Conservation (phyloP, 179 eudicot genomes). For the Drosera spatulata region DNA sequence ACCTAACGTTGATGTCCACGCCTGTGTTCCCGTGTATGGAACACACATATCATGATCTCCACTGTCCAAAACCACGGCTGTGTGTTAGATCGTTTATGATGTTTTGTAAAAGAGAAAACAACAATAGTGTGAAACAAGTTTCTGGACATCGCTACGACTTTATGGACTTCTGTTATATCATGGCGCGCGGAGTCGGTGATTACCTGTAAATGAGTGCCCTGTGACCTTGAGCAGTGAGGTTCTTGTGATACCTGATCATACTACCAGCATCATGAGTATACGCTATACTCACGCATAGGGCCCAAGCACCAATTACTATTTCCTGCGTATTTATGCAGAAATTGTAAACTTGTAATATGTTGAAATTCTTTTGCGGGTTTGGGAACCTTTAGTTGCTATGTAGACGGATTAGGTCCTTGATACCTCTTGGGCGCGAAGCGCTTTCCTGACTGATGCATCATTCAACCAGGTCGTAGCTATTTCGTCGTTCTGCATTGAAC, state of each 20-base stretch:
- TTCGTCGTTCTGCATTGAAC: conserved; percentile 46
- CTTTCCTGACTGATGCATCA: conserved; percentile 59
- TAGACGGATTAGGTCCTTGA: background rate
- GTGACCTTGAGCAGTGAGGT: conserved; percentile 70
- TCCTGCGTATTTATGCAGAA: conserved; percentile 21
- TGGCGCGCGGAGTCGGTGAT: background rate
- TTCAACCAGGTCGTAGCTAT: conserved; percentile 83
- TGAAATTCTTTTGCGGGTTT: no score
- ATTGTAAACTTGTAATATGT: no score
- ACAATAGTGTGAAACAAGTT: no score
- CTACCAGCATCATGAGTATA: conserved; percentile 78
- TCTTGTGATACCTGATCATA: conserved; percentile 81
- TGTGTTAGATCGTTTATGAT: no score
- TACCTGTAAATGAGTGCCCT: conserved; percentile 89
- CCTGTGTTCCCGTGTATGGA: conserved; percentile 36
- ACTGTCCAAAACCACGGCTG: conserved; percentile 5
- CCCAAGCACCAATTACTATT: conserved; percentile 54
- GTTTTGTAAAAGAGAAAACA: no score
- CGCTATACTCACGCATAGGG: conserved; percentile 51
- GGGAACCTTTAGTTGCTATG: no score
- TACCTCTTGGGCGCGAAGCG: conserved; percentile 83
- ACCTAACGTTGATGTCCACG: conserved; percentile 35
- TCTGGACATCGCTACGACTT: no score
- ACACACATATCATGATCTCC: conserved; percentile 50
- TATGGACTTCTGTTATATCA: no score